Evolutionary conservation across 495 filamentous ascomycete species (phyloP).

Genomic region (Penicillium waksmanii): DNA sequence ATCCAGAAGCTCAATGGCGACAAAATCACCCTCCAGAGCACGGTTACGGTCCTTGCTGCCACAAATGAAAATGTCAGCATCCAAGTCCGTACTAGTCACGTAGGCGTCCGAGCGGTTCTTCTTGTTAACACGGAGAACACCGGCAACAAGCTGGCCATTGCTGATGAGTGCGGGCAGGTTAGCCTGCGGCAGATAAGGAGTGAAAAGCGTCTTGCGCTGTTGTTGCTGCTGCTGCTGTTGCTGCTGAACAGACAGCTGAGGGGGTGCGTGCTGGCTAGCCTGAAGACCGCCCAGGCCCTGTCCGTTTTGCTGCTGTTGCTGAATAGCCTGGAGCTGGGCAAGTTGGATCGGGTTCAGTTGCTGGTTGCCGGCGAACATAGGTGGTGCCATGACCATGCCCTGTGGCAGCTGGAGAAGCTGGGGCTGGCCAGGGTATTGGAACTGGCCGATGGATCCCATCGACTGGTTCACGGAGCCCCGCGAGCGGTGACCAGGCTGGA

Average conservation of each 20-base stretch:
- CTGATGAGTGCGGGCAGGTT: slow-evolving; percentile 87
- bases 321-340: slow-evolving; percentile 87
- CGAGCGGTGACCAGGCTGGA: slow-evolving; percentile 90
- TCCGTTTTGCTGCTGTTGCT: slow-evolving; percentile 83
- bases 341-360: slow-evolving; percentile 89
- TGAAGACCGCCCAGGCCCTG: slow-evolving; percentile 69
- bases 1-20: slow-evolving; percentile 94
- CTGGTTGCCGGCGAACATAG: slow-evolving; percentile 74
- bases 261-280: slow-evolving; percentile 77
- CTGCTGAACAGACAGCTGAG: slow-evolving; percentile 57
- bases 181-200: slow-evolving; percentile 95
- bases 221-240: slow-evolving; percentile 79
- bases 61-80: slow-evolving; percentile 99
- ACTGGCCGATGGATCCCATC: slow-evolving; percentile 79
- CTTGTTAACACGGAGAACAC: slow-evolving; percentile 97
- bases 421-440: slow-evolving; percentile 90
- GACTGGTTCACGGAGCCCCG: slow-evolving; percentile 87
- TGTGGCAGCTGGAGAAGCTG: slow-evolving; percentile 86
- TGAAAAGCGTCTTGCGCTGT: slow-evolving; percentile 97
- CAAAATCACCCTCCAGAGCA: slow-evolving; percentile 92
- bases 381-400: slow-evolving; percentile 72
- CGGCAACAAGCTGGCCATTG: slow-evolving; percentile 93
- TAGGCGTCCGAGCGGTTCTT: slow-evolving; percentile 99
- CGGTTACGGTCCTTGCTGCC: slow-evolving; percentile 98
- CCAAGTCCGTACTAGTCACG: slow-evolving; percentile 89